phyloP scores from a whole-genome alignment of 306 rosid species.

The Pterocarpus macrocarpus region DNA sequence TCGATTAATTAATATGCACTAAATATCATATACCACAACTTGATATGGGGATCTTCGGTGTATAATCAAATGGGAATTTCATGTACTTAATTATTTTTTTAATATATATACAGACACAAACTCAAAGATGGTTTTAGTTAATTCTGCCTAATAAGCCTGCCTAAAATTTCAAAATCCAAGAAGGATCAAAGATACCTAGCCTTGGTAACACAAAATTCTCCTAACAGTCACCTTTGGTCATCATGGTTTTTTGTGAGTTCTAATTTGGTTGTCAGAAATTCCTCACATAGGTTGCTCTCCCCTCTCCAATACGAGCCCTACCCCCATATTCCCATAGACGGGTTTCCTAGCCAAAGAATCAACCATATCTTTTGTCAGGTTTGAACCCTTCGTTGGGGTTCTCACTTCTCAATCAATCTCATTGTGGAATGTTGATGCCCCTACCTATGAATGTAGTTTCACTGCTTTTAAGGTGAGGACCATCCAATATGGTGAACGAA shows the following conservation, averaged over 20 bases:
- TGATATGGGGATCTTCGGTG: slow-evolving; percentile 48
- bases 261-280: slow-evolving; percentile 53
- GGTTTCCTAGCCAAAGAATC: slow-evolving; percentile 61
- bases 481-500: slow-evolving; percentile 44
- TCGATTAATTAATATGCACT: neutral
- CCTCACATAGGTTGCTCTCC: slow-evolving; percentile 10
- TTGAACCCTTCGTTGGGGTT: slow-evolving; percentile 40
- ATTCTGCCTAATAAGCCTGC: slow-evolving; percentile 18
- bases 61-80: slow-evolving; percentile 46
- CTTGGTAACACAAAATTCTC: slow-evolving; percentile 58
- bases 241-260: slow-evolving; percentile 55
- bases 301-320: slow-evolving; percentile 48
- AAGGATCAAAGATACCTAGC: slow-evolving; percentile 44
- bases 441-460: slow-evolving; percentile 30
- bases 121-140: neutral
- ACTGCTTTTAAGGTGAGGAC: slow-evolving; percentile 59
- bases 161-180: slow-evolving; percentile 41
- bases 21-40: slow-evolving; percentile 17
- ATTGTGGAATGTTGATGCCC: slow-evolving; percentile 43
- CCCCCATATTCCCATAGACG: slow-evolving; percentile 61
- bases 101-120: neutral
- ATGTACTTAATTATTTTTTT: neutral
- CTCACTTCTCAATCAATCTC: slow-evolving; percentile 55
- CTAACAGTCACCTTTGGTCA: slow-evolving; percentile 46
- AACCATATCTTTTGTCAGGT: slow-evolving; percentile 66